A percentile compares a stretch with the other conserved stretches of the same genome.
phyloP scores from a whole-genome alignment of 2,329 filamentous ascomycete genomes.

The Lithohypha guttulata region DNA sequence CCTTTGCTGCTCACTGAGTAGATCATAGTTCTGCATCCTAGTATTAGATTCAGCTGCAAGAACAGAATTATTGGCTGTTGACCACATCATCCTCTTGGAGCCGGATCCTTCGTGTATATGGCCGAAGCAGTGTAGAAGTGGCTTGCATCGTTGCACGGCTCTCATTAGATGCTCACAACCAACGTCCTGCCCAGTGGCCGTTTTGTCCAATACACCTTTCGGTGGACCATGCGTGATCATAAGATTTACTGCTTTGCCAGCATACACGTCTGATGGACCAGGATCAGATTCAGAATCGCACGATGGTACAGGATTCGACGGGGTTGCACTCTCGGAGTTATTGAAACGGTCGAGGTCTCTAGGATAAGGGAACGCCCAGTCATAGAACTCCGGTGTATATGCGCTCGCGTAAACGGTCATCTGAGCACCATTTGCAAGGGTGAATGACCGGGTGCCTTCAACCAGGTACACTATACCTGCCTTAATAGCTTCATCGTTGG shows the following conservation, averaged over 20 bases:
- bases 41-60: neutral
- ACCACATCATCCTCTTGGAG: constrained; percentile 17
- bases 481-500: constrained; percentile 30
- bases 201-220: constrained; percentile 39
- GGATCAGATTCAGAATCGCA: constrained; percentile 13
- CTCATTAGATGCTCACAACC: constrained; percentile 46
- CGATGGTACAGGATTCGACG: neutral
- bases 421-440: constrained; percentile 37
- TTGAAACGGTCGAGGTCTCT: constrained; percentile 44
- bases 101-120: constrained; percentile 24
- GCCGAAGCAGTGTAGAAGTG: constrained; percentile 46
- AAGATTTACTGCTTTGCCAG: constrained; percentile 24
- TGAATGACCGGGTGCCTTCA: constrained; percentile 41
- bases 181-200: constrained; percentile 28
- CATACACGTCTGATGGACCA: neutral
- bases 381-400: constrained; percentile 46
- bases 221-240: constrained; percentile 54
- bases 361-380: constrained; percentile 47
- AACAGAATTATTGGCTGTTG: neutral
- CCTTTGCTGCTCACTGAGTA: constrained; percentile 1
- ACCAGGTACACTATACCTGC: constrained; percentile 46
- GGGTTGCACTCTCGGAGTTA: constrained; percentile 23
- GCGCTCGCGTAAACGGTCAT: constrained; percentile 45
- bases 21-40: neutral
- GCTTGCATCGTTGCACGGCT: constrained; percentile 41